Evolutionary conservation across 2,329 filamentous ascomycete species (phyloP).

Genomic region (Epichloe amarillans): DNA sequence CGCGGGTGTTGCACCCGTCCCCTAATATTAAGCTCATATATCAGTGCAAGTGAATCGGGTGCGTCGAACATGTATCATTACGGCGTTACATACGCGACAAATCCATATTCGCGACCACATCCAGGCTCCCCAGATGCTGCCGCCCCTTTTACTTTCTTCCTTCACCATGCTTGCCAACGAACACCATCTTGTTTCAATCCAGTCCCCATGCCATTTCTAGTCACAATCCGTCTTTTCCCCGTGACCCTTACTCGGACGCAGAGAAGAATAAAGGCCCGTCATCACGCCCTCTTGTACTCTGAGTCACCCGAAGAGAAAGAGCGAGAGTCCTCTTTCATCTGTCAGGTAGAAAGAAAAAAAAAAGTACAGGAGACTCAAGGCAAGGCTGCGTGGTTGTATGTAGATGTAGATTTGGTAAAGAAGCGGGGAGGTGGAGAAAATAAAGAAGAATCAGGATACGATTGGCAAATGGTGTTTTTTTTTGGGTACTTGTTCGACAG

Average conservation of each 20-base stretch:
- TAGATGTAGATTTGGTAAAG: not conserved
- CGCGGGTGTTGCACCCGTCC: not conserved
- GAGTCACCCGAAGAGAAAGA: not conserved
- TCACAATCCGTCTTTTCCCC: no score
- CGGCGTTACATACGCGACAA: slow-evolving; percentile 5
- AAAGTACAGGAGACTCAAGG: not conserved
- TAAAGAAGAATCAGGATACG: not conserved
- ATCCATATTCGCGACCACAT: not conserved
- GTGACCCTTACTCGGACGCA: no score
- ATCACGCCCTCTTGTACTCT: no score
- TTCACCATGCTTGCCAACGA: no score
- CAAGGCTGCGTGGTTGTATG: not conserved
- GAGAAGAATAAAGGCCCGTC: no score
- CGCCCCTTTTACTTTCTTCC: no score
- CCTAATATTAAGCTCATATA: not conserved
- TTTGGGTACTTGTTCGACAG: not conserved
- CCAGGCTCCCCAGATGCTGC: not conserved
- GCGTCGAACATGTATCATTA: slow-evolving; percentile 6
- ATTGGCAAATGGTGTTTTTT: not conserved
- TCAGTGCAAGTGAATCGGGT: not conserved
- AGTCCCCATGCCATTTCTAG: no score
- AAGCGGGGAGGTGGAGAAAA: not conserved
- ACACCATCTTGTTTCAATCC: no score
- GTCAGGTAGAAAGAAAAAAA: not conserved
- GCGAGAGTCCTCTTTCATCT: not conserved